Evolutionary conservation across 1,284 basidiomycete species (phyloP), one percentile per base, ranked within the genome.

Genomic region (Crepidotus sp.): DNA sequence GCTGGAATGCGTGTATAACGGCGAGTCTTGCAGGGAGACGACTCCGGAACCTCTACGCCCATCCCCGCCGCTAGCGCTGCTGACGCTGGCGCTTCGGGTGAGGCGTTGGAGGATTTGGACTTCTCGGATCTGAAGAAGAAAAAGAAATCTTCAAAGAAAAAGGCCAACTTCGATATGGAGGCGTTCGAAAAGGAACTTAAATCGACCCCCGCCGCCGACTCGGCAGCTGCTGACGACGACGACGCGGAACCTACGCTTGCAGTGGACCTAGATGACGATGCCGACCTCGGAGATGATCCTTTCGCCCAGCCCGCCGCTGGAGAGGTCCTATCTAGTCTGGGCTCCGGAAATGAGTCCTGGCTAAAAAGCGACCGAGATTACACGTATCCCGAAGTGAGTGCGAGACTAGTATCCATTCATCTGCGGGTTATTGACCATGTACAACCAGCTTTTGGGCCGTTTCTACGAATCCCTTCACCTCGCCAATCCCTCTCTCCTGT

Each of bases 301-400:
- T 93, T 93, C 57, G 80, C 81, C 3, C 73, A 73, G 31, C 69
- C 65, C 10, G 17, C 35, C 19, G 62, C 35, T 21, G 62, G 61
- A 21, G 83, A 79, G 46, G 72, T 60, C 1, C 71, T 73, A 2
- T 62, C 72, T 2, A 73, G 71, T 25, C 63, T 81, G 2, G 82
- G 83, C 48, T 73, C 75, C 15, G 86, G 84, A 5, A 82, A 70
- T 21, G 84, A 88, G 55, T 74, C 88, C 36, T 93, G 96, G 96
- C 74, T 96, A 29, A 80, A 82, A 57, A 90, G 83, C 51, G 91
- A 95, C 63, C 80, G 95, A 33, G 95, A 98, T 65, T 96, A 98
- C 60, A 86, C 81, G 18, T 98, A 98, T 64, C 79, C 79, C 44
- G 94, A 98, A 74, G 91, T 89, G 50, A 69, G 58, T 30, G 22